Evolutionary conservation across 1,284 basidiomycete species (phyloP), one percentile per base, ranked within the genome.

Genomic region (Cystobasidium slooffiae): DNA sequence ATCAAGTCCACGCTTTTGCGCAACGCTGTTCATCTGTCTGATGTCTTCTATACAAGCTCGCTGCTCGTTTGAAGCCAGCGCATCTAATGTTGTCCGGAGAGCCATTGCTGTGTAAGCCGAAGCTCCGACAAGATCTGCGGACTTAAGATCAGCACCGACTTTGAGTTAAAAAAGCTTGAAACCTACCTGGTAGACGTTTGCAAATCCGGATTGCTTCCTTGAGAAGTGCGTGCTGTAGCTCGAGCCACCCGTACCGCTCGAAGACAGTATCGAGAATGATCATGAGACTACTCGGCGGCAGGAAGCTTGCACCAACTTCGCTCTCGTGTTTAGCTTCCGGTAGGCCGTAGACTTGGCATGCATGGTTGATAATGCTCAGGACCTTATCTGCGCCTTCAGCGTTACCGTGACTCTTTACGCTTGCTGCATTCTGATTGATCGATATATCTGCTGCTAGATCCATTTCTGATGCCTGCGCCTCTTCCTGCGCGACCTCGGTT

Each of bases 161-260:
- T 41, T 1, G 12, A 39, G 1, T 1, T 18, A 6, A 16, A 8
- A 9, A n/a, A 14, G 6, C 1, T n/a, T 18, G 8, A 7, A 14
- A 39, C 64, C 84, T 77, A 91, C 94, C 93, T 74, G 93, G 92
- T n/a, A 98, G 84, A 18, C 92, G 88, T 82, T 98, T 94, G 4
- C 93, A 91, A 10, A 97, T 89, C 0, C 90, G 88, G 44, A 97
- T 90, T 0, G 93, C 92, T 80, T 98, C 95, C 61, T 94, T 88
- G 47, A 98, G 86, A 43, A 96, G 88, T 43, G 92, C 92, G 43
- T 96, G 87, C 83, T 97, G 95, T 61, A 98, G 85, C 80, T 94
- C 92, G 0, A 92, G 90, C 96, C 95, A 99, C 0, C 95, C 94
- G 80, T 90, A 93, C 3, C 75, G 70, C 0, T 86, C 80, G 2